Percentiles rank a stretch among this genome's conserved stretches.
These are phyloP conservation scores for Fusarium sp. DNA, from an alignment of 2,329 filamentous ascomycete genomes.

Conservation along the genomic window DNA sequence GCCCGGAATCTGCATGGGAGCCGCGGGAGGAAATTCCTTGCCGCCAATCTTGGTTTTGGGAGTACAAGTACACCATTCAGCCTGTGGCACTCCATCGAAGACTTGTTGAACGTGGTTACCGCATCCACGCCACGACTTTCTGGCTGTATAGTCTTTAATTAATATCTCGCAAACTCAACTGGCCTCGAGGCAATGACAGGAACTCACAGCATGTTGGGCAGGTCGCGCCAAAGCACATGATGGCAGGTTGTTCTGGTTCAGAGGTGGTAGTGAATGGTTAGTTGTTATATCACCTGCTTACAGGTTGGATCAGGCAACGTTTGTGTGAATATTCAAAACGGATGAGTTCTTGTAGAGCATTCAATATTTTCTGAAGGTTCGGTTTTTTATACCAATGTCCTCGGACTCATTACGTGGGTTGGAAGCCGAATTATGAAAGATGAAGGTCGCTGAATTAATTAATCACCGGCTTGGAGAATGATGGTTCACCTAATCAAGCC, in stretches of 20 bases:
- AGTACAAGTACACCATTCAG: slow-evolving; percentile 61
- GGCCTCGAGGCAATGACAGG: background rate
- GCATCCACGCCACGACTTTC: slow-evolving; percentile 63
- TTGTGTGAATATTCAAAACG: background rate
- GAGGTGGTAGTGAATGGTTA: background rate
- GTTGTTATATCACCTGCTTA: background rate
- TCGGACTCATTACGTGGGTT: background rate
- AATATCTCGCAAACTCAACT: background rate
- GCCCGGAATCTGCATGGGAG: slow-evolving; percentile 54
- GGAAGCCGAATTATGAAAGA: background rate
- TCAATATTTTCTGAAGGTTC: background rate
- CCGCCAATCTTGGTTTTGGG: slow-evolving; percentile 58
- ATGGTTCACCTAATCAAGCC: background rate
- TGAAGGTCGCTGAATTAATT: slow-evolving; percentile 16
- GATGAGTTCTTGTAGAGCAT: background rate
- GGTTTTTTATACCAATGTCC: background rate
- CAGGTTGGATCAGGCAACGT: background rate
- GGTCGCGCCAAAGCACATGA: slow-evolving; percentile 57
- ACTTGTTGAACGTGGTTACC: slow-evolving; percentile 60
- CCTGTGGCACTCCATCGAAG: slow-evolving; percentile 57
- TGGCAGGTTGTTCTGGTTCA: slow-evolving; percentile 7
- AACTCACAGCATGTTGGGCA: slow-evolving; percentile 58
- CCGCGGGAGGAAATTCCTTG: slow-evolving; percentile 60
- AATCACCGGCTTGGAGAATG: background rate
- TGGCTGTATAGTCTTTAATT: slow-evolving; percentile 50